These are phyloP conservation scores for Parastagonospora avenae DNA, from an alignment of 2,329 filamentous ascomycete genomes.

Conservation along the genomic window DNA sequence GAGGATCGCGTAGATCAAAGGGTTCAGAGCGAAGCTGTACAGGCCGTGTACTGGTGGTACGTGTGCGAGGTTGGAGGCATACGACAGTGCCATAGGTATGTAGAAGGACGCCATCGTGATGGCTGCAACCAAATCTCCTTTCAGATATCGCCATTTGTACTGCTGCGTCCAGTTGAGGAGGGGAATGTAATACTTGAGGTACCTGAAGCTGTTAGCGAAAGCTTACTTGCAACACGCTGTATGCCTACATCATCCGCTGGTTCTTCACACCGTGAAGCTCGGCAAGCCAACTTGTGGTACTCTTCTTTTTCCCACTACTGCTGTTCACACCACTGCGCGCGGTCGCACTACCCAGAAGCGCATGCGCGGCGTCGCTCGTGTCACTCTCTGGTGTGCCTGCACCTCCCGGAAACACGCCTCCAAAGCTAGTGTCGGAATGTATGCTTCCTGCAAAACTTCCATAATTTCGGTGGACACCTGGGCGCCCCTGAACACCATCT, in stretches of 20 bases:
- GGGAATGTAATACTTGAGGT: conserved; percentile 90
- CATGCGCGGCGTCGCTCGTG: conserved; percentile 42
- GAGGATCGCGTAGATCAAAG: conserved; percentile 86
- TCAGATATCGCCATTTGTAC: conserved; percentile 80
- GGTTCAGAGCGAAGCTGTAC: conserved; percentile 92
- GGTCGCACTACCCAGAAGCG: conserved; percentile 49
- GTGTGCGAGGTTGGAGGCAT: conserved; percentile 89
- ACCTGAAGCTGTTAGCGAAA: conserved; percentile 38
- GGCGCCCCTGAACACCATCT: conserved; percentile 49
- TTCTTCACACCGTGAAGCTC: conserved; percentile 75
- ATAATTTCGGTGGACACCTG: conserved; percentile 59
- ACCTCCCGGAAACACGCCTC: conserved; percentile 43
- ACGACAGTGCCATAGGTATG: conserved; percentile 93
- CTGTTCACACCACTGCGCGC: conserved; percentile 51
- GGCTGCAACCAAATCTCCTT: conserved; percentile 85
- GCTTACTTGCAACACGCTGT: neutral
- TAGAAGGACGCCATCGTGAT: conserved; percentile 99
- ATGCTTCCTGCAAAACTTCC: conserved; percentile 61
- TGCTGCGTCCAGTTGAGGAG: conserved; percentile 88
- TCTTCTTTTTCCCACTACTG: conserved; percentile 64
- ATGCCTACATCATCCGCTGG: conserved; percentile 66
- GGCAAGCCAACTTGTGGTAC: conserved; percentile 73
- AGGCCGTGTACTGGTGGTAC: conserved; percentile 92
- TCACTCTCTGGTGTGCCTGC: conserved; percentile 33
- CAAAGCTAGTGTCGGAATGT: conserved; percentile 47